Percentiles rank a stretch among this genome's conserved stretches.
Conservation (phyloP, 1,284 basidiomycete species). For the Pascua sp. region DNA sequence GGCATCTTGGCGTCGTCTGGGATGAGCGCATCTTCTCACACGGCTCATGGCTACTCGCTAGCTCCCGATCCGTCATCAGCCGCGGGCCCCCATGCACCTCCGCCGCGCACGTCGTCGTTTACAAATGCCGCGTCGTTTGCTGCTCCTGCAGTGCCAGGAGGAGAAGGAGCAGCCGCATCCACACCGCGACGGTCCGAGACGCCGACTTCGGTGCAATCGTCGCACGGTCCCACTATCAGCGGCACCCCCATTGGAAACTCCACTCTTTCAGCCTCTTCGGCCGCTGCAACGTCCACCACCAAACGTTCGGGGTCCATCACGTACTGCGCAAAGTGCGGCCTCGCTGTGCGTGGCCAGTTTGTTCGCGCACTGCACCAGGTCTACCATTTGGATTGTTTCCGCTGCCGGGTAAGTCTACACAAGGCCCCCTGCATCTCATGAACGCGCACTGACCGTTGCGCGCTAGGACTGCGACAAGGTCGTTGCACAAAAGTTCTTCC, state of each 20-base stretch:
- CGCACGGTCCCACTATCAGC: conserved; percentile 1
- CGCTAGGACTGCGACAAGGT: conserved; percentile 88
- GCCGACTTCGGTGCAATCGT: conserved; percentile 11
- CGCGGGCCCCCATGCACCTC: background rate
- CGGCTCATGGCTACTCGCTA: too few species aligned
- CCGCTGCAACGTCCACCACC: background rate
- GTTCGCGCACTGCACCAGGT: conserved; percentile 92
- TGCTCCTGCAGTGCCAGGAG: conserved; percentile 15
- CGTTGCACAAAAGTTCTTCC: conserved; percentile 98
- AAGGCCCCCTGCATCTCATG: background rate
- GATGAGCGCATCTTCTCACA: too few species aligned
- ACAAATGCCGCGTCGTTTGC: conserved; percentile 16
- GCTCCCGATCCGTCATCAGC: too few species aligned
- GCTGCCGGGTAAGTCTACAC: conserved; percentile 74
- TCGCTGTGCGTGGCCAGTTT: conserved; percentile 70
- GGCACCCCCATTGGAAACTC: too few species aligned
- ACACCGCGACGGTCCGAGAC: conserved; percentile 14
- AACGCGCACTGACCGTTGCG: background rate
- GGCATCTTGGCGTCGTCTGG: too few species aligned
- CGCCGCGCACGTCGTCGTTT: conserved; percentile 8
- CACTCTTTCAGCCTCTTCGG: background rate
- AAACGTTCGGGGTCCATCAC: conserved; percentile 24
- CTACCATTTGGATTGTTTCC: conserved; percentile 95
- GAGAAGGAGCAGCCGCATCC: conserved; percentile 11
- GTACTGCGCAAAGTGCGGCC: conserved; percentile 46